phyloP scores from a whole-genome alignment of 1,284 basidiomycete species.

The Xanthoconium separans region DNA sequence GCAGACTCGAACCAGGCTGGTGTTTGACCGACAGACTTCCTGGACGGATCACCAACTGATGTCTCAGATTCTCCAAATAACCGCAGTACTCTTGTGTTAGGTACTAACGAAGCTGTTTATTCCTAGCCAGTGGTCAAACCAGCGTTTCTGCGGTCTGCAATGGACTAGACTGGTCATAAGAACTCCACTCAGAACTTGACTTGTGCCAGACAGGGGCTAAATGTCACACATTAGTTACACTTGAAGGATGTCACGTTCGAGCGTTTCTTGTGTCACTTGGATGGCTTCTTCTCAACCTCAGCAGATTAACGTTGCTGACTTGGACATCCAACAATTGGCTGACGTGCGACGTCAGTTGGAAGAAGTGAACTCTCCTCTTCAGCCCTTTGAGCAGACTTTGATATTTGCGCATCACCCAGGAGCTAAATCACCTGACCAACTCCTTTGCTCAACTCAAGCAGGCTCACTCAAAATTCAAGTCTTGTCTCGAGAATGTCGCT shows the following conservation, averaged over 20 bases:
- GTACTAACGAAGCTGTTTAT: too few relatives aligned
- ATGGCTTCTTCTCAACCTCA: conserved; percentile 43
- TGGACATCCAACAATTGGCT: conserved; percentile 79
- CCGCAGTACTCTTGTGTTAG: too few relatives aligned
- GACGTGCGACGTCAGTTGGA: conserved; percentile 89
- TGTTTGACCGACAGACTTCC: neutral
- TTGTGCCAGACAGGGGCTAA: too few relatives aligned
- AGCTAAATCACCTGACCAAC: conserved; percentile 87
- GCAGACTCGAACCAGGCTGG: neutral
- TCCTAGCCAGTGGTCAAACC: too few relatives aligned
- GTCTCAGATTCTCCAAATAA: neutral
- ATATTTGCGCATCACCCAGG: conserved; percentile 52
- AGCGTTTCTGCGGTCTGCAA: too few relatives aligned
- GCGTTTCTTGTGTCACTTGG: too few relatives aligned
- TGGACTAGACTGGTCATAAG: too few relatives aligned
- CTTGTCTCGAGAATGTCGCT: conserved; percentile 82
- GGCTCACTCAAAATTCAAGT: conserved; percentile 90
- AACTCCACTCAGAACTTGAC: too few relatives aligned
- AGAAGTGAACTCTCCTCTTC: conserved; percentile 51
- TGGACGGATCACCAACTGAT: neutral
- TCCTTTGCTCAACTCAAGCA: conserved; percentile 93
- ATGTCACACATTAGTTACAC: too few relatives aligned
- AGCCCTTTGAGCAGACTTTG: conserved; percentile 2
- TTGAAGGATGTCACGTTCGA: too few relatives aligned
- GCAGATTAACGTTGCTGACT: conserved; percentile 75